Base-by-base conservation (phyloP, 148 eudicot genomes). In the Diospyros kaki region DNA sequence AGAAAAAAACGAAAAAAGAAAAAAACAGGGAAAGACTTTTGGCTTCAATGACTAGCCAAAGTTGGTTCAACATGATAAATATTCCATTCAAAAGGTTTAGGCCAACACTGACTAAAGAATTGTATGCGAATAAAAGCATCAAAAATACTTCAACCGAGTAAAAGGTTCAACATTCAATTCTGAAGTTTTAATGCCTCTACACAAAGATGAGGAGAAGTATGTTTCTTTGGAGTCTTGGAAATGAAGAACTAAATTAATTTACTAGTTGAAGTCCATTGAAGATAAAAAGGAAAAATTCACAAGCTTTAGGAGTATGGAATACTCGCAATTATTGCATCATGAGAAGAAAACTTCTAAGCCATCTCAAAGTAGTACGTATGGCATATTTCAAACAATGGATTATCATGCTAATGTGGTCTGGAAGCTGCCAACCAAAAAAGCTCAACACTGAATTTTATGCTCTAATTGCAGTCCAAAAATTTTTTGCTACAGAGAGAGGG, bases 151-250 rank as follows among this genome's bases (percentile, higher is more conserved):
- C 28, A 55, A 54, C 4, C 10, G 10, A 40, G 6, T 5, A 6
- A 13, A 54, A 4, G 39, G 18, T 54, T 43, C 61, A 55, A 69
- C 17, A 7, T 53, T 52, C 28, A 0, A 69, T 69, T 28, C 59
- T 52, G n/a, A 52, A 69, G 45, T n/a, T 53, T 50, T 48, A 45
- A 51, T 68, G 71, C 71, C 71, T 51, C 9, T 10, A 44, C 42
- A 68, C 71, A 68, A 68, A 68, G 43, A 68, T 18, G n/a, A 68
- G 9, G 28, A 38, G n/a, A 45, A 50, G 44, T 28, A 2, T 45
- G 54, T 5, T 50, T 50, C 71, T 28, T 17, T 5, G n/a, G 39
- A 28, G 28, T 28, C 28, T 28, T 28, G 28, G 28, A 28, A 28
- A 60, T 4, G 41, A 28, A 60, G 64, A 2, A 60, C 39, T 60